Conservation (phyloP, 495 filamentous ascomycete species). For the Podospora tetraspora region DNA sequence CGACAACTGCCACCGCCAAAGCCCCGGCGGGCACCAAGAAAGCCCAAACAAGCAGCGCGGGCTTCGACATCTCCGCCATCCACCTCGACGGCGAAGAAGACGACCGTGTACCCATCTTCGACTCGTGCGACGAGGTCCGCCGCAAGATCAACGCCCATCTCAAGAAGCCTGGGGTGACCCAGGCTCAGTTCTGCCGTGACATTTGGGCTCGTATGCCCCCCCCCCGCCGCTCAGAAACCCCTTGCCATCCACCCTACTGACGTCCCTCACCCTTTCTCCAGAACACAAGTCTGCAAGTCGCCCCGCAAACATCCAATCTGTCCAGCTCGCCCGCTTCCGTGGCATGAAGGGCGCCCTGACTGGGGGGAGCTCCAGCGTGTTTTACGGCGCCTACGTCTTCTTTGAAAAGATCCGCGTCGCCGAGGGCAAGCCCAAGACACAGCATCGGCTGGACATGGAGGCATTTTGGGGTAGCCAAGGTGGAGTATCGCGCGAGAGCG, state of each 20-base stretch:
- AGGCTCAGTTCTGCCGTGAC: constrained; percentile 50
- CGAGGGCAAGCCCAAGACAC: constrained; percentile 51
- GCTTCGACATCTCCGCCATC: constrained; percentile 34
- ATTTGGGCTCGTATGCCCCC: constrained; percentile 28
- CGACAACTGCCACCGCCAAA: constrained; percentile 2
- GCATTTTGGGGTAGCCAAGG: constrained; percentile 25
- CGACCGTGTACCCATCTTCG: constrained; percentile 43
- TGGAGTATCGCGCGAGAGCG: neutral
- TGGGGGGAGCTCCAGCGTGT: constrained; percentile 40
- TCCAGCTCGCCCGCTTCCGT: constrained; percentile 45
- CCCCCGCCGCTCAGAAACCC: neutral
- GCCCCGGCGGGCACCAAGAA: neutral
- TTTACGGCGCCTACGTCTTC: constrained; percentile 50
- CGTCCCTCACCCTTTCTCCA: neutral
- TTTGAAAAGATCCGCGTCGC: constrained; percentile 58
- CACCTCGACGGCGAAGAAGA: constrained; percentile 39
- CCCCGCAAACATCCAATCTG: constrained; percentile 25
- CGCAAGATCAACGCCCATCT: constrained; percentile 51
- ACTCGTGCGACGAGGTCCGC: constrained; percentile 54
- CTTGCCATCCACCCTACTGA: neutral
- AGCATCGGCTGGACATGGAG: constrained; percentile 51
- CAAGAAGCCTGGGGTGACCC: constrained; percentile 41
- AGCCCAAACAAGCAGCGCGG: constrained; percentile 8
- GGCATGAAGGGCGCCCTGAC: constrained; percentile 40
- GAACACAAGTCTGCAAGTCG: constrained; percentile 8